Evolutionary conservation across 306 rosid genomes (phyloP).

Genomic region (Rosa rugosa): DNA sequence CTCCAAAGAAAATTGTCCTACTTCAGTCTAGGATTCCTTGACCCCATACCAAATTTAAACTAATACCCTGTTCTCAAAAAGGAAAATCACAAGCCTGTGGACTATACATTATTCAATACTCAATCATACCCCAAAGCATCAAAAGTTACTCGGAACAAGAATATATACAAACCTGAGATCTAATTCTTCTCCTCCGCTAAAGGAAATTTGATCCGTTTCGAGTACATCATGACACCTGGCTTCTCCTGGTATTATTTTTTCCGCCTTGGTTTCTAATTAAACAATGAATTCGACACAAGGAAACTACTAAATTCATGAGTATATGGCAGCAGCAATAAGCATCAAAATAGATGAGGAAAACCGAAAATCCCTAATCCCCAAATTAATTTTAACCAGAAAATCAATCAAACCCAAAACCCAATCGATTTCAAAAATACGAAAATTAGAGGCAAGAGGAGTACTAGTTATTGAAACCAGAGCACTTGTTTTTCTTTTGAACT

Average conservation of each 20-base stretch:
- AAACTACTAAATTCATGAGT: too few relatives aligned
- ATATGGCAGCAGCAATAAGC: too few relatives aligned
- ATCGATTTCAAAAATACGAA: too few relatives aligned
- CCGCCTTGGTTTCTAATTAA: slow-evolving; percentile 69
- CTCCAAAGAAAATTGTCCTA: neutral
- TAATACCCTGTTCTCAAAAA: neutral
- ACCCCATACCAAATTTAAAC: neutral
- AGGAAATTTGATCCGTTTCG: slow-evolving; percentile 92
- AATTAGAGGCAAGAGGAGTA: too few relatives aligned
- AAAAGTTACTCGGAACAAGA: slow-evolving; percentile 10
- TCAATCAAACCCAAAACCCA: too few relatives aligned
- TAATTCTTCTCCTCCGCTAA: slow-evolving; percentile 90
- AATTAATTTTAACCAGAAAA: too few relatives aligned
- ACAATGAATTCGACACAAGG: slow-evolving; percentile 53
- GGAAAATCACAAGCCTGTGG: neutral
- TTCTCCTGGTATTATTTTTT: slow-evolving; percentile 70
- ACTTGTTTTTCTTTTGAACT: too few relatives aligned
- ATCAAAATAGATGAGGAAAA: too few relatives aligned
- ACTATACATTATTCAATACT: slow-evolving; percentile 1
- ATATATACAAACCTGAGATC: slow-evolving; percentile 83
- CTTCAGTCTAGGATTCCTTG: neutral
- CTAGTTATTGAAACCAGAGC: too few relatives aligned
- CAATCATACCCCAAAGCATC: slow-evolving; percentile 19
- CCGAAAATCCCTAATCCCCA: too few relatives aligned
- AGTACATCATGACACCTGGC: slow-evolving; percentile 84